Evolutionary conservation across 1,284 basidiomycete genomes (phyloP), one percentile per base, ranked within the genome.

Genomic region (Cryptococcus wingfieldii): DNA sequence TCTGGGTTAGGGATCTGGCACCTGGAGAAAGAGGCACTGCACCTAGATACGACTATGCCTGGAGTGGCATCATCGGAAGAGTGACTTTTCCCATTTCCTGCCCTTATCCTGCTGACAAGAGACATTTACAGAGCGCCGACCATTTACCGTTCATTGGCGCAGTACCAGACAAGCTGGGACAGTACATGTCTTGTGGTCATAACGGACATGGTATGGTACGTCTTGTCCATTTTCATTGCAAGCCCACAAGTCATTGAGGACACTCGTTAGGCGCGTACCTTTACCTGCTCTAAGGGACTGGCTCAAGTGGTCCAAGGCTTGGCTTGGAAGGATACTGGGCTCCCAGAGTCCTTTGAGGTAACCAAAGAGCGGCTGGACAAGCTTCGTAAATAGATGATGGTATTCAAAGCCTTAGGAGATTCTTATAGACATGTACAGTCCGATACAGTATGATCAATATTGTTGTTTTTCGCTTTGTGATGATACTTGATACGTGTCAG

Each of bases 141-240:
- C 46, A 56, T 4, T 59, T 68, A 10, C 65, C 68, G 4, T 66
- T 66, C 43, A 51, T 70, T 18, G 69, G 69, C 8, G 52, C 62
- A 5, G 59, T 69, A n/a, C 69, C 69, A 8, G 62, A 56, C 12
- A 66, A 63, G 54, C 27, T 54, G 13, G 69, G 69, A 14, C 69
- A 71, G 46, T 71, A 59, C 51, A 59, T 67, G 27, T 61, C 59
- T 31, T 62, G 58, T 13, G 66, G 67, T 2, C 67, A 67, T 54
- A 68, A 69, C 31, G 69, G 67, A 0, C 67, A 71, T 48, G 67
- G 68, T 14, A 67, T 62, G 65, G 63, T 64, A 43, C 43, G 63
- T 60, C 12, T 39, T 13, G 27, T 16, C 5, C 19, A 28, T 37
- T 39, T 16, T 14, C 34, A 23, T 41, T 4, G n/a, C 38, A 9